These are phyloP conservation scores for Thermothielavioides terrestris DNA, from an alignment of 495 filamentous ascomycete genomes.

Conservation along the genomic window DNA sequence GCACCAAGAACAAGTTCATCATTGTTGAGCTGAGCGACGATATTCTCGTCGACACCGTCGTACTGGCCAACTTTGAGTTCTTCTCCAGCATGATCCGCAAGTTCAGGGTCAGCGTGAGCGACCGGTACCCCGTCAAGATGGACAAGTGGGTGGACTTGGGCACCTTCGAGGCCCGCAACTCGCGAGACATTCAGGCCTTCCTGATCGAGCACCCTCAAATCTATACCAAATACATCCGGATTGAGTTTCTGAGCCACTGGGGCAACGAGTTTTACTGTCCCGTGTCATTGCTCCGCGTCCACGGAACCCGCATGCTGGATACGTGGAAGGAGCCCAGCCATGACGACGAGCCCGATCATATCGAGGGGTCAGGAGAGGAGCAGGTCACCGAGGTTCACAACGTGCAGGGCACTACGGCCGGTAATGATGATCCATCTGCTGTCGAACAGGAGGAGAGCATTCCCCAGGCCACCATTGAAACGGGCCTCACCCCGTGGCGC, in stretches of 20 bases:
- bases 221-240: slow-evolving; percentile 84
- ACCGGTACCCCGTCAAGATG: slow-evolving; percentile 83
- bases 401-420: slow-evolving; percentile 7
- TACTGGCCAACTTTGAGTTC: slow-evolving; percentile 96
- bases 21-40: slow-evolving; percentile 80
- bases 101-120: slow-evolving; percentile 82
- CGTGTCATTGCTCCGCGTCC: slow-evolving; percentile 78
- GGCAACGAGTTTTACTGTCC: slow-evolving; percentile 96
- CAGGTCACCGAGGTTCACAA: slow-evolving; percentile 25
- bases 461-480: slow-evolving; percentile 3
- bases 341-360: slow-evolving; percentile 38
- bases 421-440: background rate
- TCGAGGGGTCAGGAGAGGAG: slow-evolving; percentile 21
- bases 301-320: slow-evolving; percentile 95
- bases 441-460: slow-evolving; percentile 4
- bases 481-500: slow-evolving; percentile 24
- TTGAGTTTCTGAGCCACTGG: slow-evolving; percentile 90
- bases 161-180: slow-evolving; percentile 82
- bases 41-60: slow-evolving; percentile 90
- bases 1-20: slow-evolving; percentile 80
- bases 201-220: slow-evolving; percentile 86
- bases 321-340: slow-evolving; percentile 59
- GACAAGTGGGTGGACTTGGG: slow-evolving; percentile 90
- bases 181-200: slow-evolving; percentile 89
- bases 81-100: slow-evolving; percentile 93